Conservation (phyloP, 2,329 filamentous ascomycete genomes). For the Aspergillus sergii region DNA sequence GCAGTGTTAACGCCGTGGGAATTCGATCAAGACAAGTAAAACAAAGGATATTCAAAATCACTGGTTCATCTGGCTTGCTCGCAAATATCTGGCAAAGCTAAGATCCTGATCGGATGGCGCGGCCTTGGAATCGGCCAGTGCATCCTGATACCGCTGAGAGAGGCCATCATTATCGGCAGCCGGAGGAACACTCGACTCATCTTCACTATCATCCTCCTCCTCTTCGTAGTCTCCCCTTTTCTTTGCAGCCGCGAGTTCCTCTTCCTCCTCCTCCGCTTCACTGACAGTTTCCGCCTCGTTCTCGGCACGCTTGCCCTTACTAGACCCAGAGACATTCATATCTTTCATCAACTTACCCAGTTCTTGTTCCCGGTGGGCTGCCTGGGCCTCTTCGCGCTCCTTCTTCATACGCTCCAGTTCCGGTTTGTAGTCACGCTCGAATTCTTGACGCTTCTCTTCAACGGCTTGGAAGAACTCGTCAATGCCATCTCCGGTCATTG, state of each 20-base stretch:
- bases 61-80: slow-evolving; percentile 38
- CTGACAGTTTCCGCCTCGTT: slow-evolving; percentile 48
- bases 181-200: slow-evolving; percentile 61
- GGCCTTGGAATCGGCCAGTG: slow-evolving; percentile 60
- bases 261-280: slow-evolving; percentile 56
- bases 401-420: slow-evolving; percentile 79
- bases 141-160: slow-evolving; percentile 74
- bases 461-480: slow-evolving; percentile 94
- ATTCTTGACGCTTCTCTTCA: slow-evolving; percentile 82
- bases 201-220: slow-evolving; percentile 53
- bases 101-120: slow-evolving; percentile 49
- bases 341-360: slow-evolving; percentile 93
- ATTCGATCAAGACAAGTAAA: not conserved
- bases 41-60: slow-evolving; percentile 11
- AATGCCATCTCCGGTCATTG: slow-evolving; percentile 87
- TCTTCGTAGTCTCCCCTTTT: slow-evolving; percentile 41
- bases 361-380: slow-evolving; percentile 73
- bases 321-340: slow-evolving; percentile 66
- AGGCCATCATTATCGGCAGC: slow-evolving; percentile 67
- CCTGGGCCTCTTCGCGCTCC: slow-evolving; percentile 76
- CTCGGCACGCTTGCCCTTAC: slow-evolving; percentile 25
- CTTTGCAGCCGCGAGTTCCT: slow-evolving; percentile 28
- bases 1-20: not conserved
- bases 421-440: slow-evolving; percentile 85
- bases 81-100: slow-evolving; percentile 55